Evolutionary conservation across 2,329 filamentous ascomycete genomes (phyloP), one percentile per base, ranked within the genome.

Genomic region (Sporothrix globosa): DNA sequence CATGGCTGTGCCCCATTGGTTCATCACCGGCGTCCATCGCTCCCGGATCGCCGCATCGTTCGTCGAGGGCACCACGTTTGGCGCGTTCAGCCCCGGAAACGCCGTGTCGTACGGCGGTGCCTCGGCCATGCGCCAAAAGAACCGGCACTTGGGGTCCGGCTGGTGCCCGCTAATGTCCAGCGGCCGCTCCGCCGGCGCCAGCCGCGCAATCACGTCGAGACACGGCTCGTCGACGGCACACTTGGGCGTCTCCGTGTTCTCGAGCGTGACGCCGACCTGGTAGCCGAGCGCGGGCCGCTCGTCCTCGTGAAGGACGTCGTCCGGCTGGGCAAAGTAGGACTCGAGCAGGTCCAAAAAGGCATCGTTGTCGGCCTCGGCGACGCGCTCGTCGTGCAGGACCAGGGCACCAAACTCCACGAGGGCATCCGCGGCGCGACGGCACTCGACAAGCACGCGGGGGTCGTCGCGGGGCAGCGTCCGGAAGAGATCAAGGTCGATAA

Each of bases 241-340:
- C 78, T 87, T 88, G 69, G 87, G 87, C 80, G 85, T 87, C 80
- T 89, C 87, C 1, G 87, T 89, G 78, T 88, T 86, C 74, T 88
- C 87, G 69, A 89, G 83, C 44, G 87, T 89, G 54, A 88, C 87
- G 73, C 87, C 87, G 66, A 89, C 82, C 79, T 89, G 87, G 79
- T 87, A 88, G 76, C 83, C 83, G 34, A 88, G 79, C 75, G 85
- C 84, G 6, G 87, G 87, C 2, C 86, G 82, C 79, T 88, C 85
- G 74, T 89, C 87, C 48, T 76, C 76, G 65, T 77, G 77, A 48
- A 88, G 81, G 2, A 76, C 77, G 10, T 77, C 81, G 19, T 27
- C 46, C 19, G 86, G 83, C 77, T 88, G 87, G 46, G 85, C 86
- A 75, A 89, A 89, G 81, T 89, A 89, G 80, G 88, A 86, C 78